Conservation (phyloP, 371 early-diverging fungal genomes). For the Mortierella sp. region DNA sequence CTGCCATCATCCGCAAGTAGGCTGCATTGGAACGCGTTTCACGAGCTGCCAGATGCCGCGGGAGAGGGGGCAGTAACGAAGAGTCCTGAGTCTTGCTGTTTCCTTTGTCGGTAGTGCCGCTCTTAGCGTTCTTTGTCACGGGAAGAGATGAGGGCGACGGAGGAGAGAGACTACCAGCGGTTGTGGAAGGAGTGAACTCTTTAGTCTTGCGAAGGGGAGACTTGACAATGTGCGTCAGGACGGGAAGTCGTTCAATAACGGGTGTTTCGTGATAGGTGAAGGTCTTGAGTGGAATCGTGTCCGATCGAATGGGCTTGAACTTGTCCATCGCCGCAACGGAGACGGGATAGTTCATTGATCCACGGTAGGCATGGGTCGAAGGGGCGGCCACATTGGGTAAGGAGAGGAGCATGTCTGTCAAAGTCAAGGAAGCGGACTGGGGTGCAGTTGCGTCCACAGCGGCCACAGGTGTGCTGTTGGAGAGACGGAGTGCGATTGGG, state of each 20-base stretch:
- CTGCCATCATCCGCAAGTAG: slow-evolving; percentile 73
- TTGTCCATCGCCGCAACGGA: slow-evolving; percentile 51
- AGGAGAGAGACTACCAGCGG: slow-evolving; percentile 23
- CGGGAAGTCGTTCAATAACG: slow-evolving; percentile 41
- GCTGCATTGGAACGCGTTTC: slow-evolving; percentile 68
- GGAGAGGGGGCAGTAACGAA: slow-evolving; percentile 31
- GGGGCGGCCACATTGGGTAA: slow-evolving; percentile 49
- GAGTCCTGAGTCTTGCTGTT: slow-evolving; percentile 10
- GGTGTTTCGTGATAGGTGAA: slow-evolving; percentile 57
- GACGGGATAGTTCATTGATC: slow-evolving; percentile 43
- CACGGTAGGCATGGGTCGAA: slow-evolving; percentile 30
- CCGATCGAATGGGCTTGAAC: slow-evolving; percentile 44
- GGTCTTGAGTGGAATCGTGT: slow-evolving; percentile 53
- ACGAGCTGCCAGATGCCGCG: slow-evolving; percentile 59
- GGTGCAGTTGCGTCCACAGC: slow-evolving; percentile 41
- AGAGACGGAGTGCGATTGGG: slow-evolving; percentile 41
- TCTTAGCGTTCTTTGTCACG: slow-evolving; percentile 12
- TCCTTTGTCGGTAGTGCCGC: not conserved
- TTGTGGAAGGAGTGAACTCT: not conserved
- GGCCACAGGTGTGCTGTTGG: slow-evolving; percentile 40
- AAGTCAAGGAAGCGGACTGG: slow-evolving; percentile 31
- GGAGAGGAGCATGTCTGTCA: slow-evolving; percentile 39
- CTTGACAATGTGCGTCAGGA: slow-evolving; percentile 12
- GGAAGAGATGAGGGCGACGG: not conserved
- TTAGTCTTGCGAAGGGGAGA: not conserved